Evolutionary conservation across 345 rosid species (phyloP).

Genomic region (Gossypium mustelinum): DNA sequence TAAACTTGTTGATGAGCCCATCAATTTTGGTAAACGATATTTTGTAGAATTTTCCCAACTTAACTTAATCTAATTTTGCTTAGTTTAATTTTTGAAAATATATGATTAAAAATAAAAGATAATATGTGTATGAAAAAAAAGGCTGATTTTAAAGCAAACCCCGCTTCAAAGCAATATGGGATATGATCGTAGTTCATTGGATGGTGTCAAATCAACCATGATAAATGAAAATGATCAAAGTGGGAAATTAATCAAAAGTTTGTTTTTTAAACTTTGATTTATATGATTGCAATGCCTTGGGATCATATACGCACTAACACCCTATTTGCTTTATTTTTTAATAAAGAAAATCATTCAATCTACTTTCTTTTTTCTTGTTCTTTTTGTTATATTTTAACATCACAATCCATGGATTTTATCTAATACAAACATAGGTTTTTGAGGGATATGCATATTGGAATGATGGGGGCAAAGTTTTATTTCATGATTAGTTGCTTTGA

Average conservation of each 20-base stretch:
- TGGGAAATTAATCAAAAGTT: constrained; percentile 4
- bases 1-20: no score
- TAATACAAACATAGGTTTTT: no score
- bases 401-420: background rate
- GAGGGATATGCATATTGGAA: no score
- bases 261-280: background rate
- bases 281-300: background rate
- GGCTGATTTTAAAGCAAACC: background rate
- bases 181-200: background rate
- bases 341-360: background rate
- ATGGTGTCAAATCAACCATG: background rate
- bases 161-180: background rate
- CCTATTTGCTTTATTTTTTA: background rate
- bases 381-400: background rate
- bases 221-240: background rate
- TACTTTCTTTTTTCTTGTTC: background rate
- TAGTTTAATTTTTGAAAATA: no score
- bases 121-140: background rate
- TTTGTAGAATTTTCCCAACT: no score
- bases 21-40: no score
- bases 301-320: background rate
- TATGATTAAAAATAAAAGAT: no score
- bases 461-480: no score
- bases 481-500: no score
- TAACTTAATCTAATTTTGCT: no score